Conservation (phyloP, 495 filamentous ascomycete species). For the Margaritispora aquatica region DNA sequence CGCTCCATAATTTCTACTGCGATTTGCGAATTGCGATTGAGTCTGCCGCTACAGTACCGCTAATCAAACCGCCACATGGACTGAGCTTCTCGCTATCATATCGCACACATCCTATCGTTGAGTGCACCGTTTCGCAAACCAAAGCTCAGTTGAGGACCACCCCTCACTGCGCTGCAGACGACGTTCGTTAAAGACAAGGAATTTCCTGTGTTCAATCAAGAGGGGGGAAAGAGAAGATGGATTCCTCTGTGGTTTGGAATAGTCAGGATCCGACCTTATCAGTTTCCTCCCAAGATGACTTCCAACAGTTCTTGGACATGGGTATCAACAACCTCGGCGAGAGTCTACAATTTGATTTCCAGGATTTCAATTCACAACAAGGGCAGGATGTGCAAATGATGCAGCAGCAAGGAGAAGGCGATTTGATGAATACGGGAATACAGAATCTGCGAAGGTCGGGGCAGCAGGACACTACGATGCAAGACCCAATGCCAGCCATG, state of each 20-base stretch:
- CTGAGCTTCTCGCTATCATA: conserved; percentile 2
- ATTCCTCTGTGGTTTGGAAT: conserved; percentile 38
- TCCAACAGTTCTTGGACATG: conserved; percentile 51
- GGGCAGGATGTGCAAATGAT: conserved; percentile 13
- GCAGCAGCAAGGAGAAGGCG: conserved; percentile 30
- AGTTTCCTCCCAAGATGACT: conserved; percentile 40
- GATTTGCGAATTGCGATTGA: background rate
- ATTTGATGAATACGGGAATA: conserved; percentile 41
- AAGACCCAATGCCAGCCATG: conserved; percentile 41
- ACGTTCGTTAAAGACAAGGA: background rate
- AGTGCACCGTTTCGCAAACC: background rate
- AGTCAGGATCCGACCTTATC: conserved; percentile 39
- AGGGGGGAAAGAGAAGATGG: conserved; percentile 17
- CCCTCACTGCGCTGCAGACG: conserved; percentile 1
- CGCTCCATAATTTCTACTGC: too few species aligned
- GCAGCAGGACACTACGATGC: conserved; percentile 35
- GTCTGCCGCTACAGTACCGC: too few species aligned
- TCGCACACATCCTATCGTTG: conserved; percentile 2
- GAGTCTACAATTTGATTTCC: conserved; percentile 44
- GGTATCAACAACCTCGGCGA: conserved; percentile 40
- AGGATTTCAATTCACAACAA: conserved; percentile 27
- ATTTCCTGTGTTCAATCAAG: background rate
- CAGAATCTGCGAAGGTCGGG: conserved; percentile 30
- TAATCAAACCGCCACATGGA: conserved; percentile 8
- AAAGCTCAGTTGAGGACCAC: background rate